These are phyloP conservation scores for Chrysanthemum seticuspe DNA, from an alignment of 129 eudicot species.

Conservation along the genomic window DNA sequence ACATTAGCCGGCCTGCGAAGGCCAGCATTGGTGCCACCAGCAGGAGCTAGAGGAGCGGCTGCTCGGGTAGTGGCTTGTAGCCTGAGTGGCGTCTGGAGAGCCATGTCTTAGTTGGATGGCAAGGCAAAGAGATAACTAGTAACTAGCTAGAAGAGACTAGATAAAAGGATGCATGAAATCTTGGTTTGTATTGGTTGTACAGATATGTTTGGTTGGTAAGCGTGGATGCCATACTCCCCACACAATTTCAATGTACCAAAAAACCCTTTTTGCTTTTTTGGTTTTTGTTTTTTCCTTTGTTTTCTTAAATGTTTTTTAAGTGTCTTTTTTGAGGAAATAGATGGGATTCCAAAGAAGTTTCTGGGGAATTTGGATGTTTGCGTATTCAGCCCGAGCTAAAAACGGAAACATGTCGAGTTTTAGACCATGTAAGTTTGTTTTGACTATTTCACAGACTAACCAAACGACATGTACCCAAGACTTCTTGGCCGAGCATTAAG, in stretches of 20 bases:
- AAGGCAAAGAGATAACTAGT: slow-evolving; percentile 24
- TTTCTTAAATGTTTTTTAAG: not conserved
- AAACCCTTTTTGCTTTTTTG: slow-evolving; percentile 11
- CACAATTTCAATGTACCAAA: slow-evolving; percentile 34
- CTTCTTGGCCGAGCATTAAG: no score
- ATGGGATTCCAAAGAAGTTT: not conserved
- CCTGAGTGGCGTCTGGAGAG: slow-evolving; percentile 52
- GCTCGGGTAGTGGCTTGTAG: slow-evolving; percentile 32
- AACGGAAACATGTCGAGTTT: no score
- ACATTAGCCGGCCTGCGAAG: slow-evolving; percentile 41
- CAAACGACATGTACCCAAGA: not conserved
- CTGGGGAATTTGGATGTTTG: not conserved
- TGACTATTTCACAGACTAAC: no score
- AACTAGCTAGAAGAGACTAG: slow-evolving; percentile 11
- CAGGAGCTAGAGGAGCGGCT: slow-evolving; percentile 28
- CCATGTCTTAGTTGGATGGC: slow-evolving; percentile 42
- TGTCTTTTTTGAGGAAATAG: not conserved
- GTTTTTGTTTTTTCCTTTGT: slow-evolving; percentile 37
- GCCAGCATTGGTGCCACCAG: slow-evolving; percentile 49
- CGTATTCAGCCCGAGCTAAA: not conserved
- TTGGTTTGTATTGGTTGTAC: slow-evolving; percentile 21
- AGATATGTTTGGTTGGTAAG: slow-evolving; percentile 39
- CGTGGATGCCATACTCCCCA: slow-evolving; percentile 91
- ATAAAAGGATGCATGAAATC: not conserved
- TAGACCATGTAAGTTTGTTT: no score